Conservation (phyloP, 1,284 basidiomycete genomes). For the Ustilago bromivora region DNA sequence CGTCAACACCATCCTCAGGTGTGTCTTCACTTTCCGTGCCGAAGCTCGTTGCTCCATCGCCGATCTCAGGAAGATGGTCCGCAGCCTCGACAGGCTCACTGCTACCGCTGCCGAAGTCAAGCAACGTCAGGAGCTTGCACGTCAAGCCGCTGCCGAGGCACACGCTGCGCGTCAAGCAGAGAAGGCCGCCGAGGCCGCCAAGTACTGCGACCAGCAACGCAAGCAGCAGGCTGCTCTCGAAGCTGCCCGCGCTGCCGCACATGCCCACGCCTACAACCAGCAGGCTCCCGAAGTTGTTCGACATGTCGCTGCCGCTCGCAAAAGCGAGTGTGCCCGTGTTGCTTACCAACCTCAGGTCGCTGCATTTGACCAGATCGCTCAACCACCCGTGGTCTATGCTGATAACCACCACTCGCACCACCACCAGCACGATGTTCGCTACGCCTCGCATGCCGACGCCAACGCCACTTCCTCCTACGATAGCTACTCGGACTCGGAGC, state of each 20-base stretch:
- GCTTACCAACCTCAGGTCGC: slow-evolving; percentile 41
- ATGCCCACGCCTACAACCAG: slow-evolving; percentile 22
- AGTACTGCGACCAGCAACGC: slow-evolving; percentile 36
- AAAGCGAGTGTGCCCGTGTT: slow-evolving; percentile 27
- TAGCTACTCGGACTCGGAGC: slow-evolving; percentile 45
- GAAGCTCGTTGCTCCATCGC: slow-evolving; percentile 60
- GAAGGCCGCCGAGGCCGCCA: slow-evolving; percentile 42
- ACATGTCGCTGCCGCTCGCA: slow-evolving; percentile 36
- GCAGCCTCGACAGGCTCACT: slow-evolving; percentile 59
- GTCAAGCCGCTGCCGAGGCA: slow-evolving; percentile 44
- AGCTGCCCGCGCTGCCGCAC: slow-evolving; percentile 30
- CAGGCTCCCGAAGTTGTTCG: slow-evolving; percentile 27
- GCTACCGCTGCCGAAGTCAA: slow-evolving; percentile 64
- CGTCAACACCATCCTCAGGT: slow-evolving; percentile 65
- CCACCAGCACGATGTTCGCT: slow-evolving; percentile 5
- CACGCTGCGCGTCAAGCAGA: slow-evolving; percentile 47
- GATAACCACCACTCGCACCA: slow-evolving; percentile 9
- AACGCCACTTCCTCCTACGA: slow-evolving; percentile 25
- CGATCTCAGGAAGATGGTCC: slow-evolving; percentile 60
- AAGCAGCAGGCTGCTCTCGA: slow-evolving; percentile 44
- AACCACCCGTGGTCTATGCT: slow-evolving; percentile 27
- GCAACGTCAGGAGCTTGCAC: slow-evolving; percentile 41
- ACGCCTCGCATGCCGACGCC: slow-evolving; percentile 21
- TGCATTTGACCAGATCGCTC: slow-evolving; percentile 24
- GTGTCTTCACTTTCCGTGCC: slow-evolving; percentile 64